Base-by-base conservation (phyloP, 441 rosid species). In the Pelargonium hybrid region DNA sequence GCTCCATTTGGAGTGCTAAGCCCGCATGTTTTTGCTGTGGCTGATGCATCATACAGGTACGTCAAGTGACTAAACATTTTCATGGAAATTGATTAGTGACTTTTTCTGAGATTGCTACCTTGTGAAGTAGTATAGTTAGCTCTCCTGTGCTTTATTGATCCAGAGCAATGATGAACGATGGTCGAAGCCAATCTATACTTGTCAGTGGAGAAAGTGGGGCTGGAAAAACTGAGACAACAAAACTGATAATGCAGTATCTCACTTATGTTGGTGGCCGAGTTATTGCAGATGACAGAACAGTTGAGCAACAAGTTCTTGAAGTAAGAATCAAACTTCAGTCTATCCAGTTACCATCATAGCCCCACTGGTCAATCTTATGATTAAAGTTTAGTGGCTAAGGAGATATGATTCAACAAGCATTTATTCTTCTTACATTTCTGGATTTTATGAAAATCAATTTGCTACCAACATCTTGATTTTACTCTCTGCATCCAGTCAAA, bases 141-240 rank as follows among this genome's bases (percentile, higher is more conserved):
- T 69, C 17, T 65, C 62, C 7, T 47, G 56, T 54, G 75, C 18
- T 52, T 52, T 52, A 20, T n/a, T 52, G 56, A 70, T 79, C 65
- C 85, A 88, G 93, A 84, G 79, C 76, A 70, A 88, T 88, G 93
- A 84, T 85, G 56, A 83, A 84, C 74, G 90, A 87, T 74, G 84
- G 87, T 65, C 81, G 78, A 70, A 88, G 91, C 73, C 90, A 88
- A 74, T 72, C 93, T 37, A 88, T 88, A 59, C 77, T 88, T 79
- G 93, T 88, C 65, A 88, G 93, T 74, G 93, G 93, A 61, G 91
- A 88, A 75, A 88, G 93, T 67, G 93, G 93, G 71, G 93, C 93
- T 15, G 93, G 93, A 69, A 88, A 88, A 81, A 88, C 93, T 23
- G 93, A 88, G 81, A 85, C 84, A 83, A 88, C 93, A 45, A 88